A percentile compares a stretch with the other conserved stretches of the same genome.
Evolutionary conservation across 2,329 filamentous ascomycete genomes (phyloP).

Genomic region (Phialocephala sp.): DNA sequence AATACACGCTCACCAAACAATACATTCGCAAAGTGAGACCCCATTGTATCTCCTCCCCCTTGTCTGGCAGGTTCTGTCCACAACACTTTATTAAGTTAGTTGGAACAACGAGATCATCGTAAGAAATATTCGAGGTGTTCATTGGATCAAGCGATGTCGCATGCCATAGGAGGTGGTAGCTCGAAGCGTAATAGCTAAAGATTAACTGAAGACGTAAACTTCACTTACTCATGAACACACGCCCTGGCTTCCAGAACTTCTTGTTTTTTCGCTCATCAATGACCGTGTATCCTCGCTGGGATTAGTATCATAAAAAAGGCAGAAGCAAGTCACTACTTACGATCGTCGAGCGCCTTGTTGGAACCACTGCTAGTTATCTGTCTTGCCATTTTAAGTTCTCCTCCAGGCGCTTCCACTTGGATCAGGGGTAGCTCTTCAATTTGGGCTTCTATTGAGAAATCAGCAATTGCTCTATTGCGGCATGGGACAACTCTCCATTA

Average conservation of each 20-base stretch:
- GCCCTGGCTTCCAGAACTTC: slow-evolving; percentile 34
- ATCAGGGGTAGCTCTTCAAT: neutral
- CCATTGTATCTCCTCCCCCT: neutral
- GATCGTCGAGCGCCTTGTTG: neutral
- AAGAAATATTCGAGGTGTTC: neutral
- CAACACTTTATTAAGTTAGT: slow-evolving; percentile 19
- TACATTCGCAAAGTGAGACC: slow-evolving; percentile 7
- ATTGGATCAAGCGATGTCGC: neutral
- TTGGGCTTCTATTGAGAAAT: neutral
- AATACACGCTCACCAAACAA: slow-evolving; percentile 20
- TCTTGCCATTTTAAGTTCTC: neutral
- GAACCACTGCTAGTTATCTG: neutral
- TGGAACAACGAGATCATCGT: neutral
- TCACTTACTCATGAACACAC: slow-evolving; percentile 34
- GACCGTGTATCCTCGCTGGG: slow-evolving; percentile 26
- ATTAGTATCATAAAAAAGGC: neutral
- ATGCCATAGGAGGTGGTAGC: neutral
- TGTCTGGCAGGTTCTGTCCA: slow-evolving; percentile 36
- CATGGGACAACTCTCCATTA: too few species aligned
- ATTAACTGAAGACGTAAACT: neutral
- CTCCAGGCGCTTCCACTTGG: neutral
- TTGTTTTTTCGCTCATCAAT: slow-evolving; percentile 26
- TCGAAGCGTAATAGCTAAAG: neutral
- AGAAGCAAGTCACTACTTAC: neutral
- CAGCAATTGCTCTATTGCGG: neutral